Evolutionary conservation across 129 eudicot genomes (phyloP).

Genomic region (Flaveria brownii): DNA sequence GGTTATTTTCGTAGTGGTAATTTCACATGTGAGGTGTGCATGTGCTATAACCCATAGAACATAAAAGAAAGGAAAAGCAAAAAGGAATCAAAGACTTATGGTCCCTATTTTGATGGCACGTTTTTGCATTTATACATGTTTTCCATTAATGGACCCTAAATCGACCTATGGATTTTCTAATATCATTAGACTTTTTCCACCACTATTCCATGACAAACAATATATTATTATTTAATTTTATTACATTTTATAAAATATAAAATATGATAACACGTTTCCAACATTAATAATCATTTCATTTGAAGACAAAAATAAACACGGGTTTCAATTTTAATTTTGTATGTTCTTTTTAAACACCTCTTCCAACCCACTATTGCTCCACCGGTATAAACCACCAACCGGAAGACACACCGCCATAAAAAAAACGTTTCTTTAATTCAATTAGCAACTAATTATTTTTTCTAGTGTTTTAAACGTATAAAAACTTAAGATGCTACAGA

Average conservation of each 20-base stretch:
- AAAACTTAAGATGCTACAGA: no score
- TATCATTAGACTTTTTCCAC: conserved; percentile 10
- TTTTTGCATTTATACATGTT: conserved; percentile 47
- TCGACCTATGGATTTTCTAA: conserved; percentile 6
- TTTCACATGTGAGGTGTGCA: conserved; percentile 11
- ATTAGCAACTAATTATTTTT: no score
- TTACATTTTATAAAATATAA: no score
- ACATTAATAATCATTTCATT: background rate
- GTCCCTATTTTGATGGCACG: conserved; percentile 44
- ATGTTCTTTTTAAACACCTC: background rate
- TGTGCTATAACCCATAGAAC: conserved; percentile 20
- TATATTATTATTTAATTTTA: background rate
- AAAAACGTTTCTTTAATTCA: no score
- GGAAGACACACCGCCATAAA: no score
- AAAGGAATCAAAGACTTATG: conserved; percentile 39
- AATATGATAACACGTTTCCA: conserved; percentile 20
- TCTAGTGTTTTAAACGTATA: no score
- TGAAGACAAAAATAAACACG: conserved; percentile 8
- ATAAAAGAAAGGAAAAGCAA: conserved; percentile 29
- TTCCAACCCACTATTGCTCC: no score
- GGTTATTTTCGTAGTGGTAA: no score
- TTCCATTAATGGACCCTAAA: conserved; percentile 23
- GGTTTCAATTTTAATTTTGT: background rate
- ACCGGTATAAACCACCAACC: no score
- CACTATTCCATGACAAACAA: conserved; percentile 13